These are phyloP conservation scores for Wickerhamomyces hampshirensis DNA, from an alignment of 805 yeast genomes.

Conservation along the genomic window DNA sequence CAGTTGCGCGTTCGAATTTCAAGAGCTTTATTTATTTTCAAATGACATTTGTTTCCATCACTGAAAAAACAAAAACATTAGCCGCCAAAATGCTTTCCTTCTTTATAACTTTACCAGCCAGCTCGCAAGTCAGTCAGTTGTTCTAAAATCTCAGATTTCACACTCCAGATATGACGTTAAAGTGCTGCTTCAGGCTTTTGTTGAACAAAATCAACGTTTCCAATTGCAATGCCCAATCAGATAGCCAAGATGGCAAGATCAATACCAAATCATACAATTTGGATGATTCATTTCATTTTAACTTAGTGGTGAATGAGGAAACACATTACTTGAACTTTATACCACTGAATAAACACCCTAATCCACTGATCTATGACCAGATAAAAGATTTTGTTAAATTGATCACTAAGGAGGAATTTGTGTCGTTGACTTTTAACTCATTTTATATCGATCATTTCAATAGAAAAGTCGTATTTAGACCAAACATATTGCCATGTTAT, in stretches of 20 bases:
- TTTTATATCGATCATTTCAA: conserved; percentile 15
- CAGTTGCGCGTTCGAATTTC: too few species aligned
- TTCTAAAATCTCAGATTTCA: background rate
- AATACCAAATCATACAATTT: conserved; percentile 1
- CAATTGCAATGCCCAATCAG: conserved; percentile 1
- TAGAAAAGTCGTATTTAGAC: conserved; percentile 20
- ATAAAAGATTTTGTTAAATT: conserved; percentile 17
- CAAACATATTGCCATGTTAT: conserved; percentile 20
- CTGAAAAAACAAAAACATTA: too few species aligned
- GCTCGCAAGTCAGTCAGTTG: background rate
- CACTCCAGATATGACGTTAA: conserved; percentile 12
- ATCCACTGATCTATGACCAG: conserved; percentile 6
- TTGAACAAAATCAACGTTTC: conserved; percentile 18
- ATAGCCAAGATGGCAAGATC: conserved; percentile 1
- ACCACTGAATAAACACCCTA: conserved; percentile 1
- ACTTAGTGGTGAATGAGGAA: conserved; percentile 15
- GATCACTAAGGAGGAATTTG: conserved; percentile 22
- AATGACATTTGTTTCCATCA: too few species aligned
- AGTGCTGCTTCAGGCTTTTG: conserved; percentile 12
- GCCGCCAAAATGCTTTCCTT: background rate
- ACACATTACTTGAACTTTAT: conserved; percentile 20
- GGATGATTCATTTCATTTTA: conserved; percentile 7
- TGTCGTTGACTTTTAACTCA: conserved; percentile 20
- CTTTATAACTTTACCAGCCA: background rate
- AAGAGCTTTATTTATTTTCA: too few species aligned